These are phyloP conservation scores for Mortierella hygrophila DNA, from an alignment of 192 early-diverging fungal species.

Conservation along the genomic window DNA sequence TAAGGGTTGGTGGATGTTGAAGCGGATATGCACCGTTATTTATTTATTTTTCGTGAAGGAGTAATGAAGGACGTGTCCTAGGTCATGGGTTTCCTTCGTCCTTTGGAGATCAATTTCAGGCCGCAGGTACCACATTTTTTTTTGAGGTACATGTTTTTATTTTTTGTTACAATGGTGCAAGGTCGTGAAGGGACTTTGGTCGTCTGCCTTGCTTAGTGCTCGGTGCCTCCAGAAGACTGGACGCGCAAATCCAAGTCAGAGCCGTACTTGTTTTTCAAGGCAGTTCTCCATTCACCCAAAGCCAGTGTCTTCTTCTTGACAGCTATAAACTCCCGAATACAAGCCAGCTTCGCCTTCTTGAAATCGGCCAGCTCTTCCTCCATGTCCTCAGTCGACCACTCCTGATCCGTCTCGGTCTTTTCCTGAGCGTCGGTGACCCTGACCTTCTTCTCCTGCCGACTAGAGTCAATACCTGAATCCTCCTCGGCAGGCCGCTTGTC, in stretches of 20 bases:
- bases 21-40: too few relatives aligned
- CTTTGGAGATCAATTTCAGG: too few relatives aligned
- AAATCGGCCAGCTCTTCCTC: neutral
- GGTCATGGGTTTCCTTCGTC: too few relatives aligned
- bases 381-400: neutral
- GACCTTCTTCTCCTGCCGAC: neutral
- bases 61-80: too few relatives aligned
- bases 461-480: neutral
- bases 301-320: neutral
- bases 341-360: neutral
- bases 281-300: neutral
- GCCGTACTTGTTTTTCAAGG: neutral
- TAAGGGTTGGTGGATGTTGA: too few relatives aligned
- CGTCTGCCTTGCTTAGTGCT: neutral
- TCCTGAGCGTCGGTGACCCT: neutral
- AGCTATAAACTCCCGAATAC: neutral
- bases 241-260: neutral
- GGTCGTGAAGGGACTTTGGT: too few relatives aligned
- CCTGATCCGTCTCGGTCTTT: too few relatives aligned
- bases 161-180: too few relatives aligned
- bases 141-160: too few relatives aligned
- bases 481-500: neutral
- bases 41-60: too few relatives aligned
- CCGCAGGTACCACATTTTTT: too few relatives aligned
- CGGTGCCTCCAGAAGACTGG: neutral